Base-by-base conservation (phyloP, 108 stramenopile species). In the Cyclotella cryptica region DNA sequence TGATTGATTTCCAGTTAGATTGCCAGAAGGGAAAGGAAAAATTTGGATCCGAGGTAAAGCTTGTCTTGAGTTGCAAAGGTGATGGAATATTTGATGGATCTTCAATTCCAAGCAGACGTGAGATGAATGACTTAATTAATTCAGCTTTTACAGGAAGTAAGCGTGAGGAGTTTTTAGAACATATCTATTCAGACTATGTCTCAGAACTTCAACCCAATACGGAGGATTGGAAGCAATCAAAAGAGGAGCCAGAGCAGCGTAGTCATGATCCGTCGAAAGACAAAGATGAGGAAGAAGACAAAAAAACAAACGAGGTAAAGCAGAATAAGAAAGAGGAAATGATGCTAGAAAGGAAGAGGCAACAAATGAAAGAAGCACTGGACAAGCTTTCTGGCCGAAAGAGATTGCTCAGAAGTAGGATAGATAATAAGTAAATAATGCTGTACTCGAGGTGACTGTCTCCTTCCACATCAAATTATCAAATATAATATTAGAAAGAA, bases 331-430 rank as follows among this genome's bases (percentile, higher is more conserved):
- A 61, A 35, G 60, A 61, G 29, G 7, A 30, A 12, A 61, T 61
- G 11, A 61, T 15, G 60, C 60, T 39, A 10, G 35, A 39, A n/a
- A 61, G 15, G 35, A n/a, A 17, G n/a, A 49, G n/a, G 2, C 18
- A 49, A 49, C 47, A 49, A 9, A 49, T n/a, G 15, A 14, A 39
- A 39, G 60, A 15, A 5, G 6, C 6, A 2, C 35, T 35, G 2
- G 35, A 35, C n/a, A 12, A 30, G 0, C 6, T 61, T 11, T 30
- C 60, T n/a, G 60, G 60, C 13, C 35, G 35, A 14, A 61, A 11
- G 14, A 61, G 35, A 11, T 35, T 61, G 60, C 60, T 61, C 14
- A 61, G 60, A 39, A 61, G 35, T 14, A 61, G 60, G n/a, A n/a
- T 49, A 1, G n/a, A 17, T 3, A 49, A n/a, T n/a, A n/a, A n/a